These are phyloP conservation scores for Fusarium succisae DNA, from an alignment of 2,329 filamentous ascomycete species.

Conservation along the genomic window DNA sequence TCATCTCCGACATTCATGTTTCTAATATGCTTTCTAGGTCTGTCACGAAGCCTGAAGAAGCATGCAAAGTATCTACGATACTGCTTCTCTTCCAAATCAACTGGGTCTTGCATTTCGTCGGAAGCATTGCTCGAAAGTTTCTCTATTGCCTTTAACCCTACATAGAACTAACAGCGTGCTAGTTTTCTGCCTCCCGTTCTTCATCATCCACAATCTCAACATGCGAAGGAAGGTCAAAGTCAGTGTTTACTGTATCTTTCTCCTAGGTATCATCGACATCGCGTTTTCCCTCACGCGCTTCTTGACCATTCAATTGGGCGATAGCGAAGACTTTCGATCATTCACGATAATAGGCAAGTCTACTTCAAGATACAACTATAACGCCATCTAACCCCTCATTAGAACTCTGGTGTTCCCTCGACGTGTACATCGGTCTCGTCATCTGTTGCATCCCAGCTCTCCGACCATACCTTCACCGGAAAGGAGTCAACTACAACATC, in stretches of 20 bases:
- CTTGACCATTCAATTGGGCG: slow-evolving; percentile 9
- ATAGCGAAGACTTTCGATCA: not conserved
- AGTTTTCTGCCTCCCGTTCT: slow-evolving; percentile 22
- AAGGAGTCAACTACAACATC: slow-evolving; percentile 1
- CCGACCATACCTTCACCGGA: slow-evolving; percentile 24
- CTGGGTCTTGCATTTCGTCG: slow-evolving; percentile 20
- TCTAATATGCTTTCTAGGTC: not conserved
- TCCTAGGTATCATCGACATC: slow-evolving; percentile 31
- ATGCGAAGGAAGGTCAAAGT: slow-evolving; percentile 18
- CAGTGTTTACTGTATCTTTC: slow-evolving; percentile 26
- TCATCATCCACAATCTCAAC: slow-evolving; percentile 16
- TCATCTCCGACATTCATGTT: accelerated
- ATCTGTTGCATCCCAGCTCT: slow-evolving; percentile 34
- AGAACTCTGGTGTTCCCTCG: slow-evolving; percentile 36
- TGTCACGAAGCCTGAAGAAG: not conserved
- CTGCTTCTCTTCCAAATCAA: slow-evolving; percentile 3
- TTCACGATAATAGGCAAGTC: slow-evolving; percentile 26
- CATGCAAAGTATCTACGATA: not conserved
- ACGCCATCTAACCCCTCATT: accelerated
- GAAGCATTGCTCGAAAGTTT: slow-evolving; percentile 14
- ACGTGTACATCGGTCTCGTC: slow-evolving; percentile 28
- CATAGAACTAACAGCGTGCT: accelerated
- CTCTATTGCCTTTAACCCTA: accelerated
- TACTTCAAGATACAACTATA: accelerated
- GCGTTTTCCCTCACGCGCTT: slow-evolving; percentile 32